Evolutionary conservation across 306 rosid species (phyloP).

Genomic region (Elaeagnus macrophylla): DNA sequence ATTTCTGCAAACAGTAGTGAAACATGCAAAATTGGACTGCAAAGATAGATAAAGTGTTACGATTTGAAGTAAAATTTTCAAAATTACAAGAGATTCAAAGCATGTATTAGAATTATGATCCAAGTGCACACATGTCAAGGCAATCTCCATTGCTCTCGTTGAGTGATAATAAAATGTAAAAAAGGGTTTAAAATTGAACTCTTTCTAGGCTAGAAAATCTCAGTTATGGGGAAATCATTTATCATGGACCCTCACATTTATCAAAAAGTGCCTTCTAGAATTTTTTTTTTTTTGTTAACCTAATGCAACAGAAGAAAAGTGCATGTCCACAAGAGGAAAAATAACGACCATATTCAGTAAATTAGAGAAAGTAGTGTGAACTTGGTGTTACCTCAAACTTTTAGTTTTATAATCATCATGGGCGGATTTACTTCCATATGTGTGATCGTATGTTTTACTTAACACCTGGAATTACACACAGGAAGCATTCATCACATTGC

Average conservation of each 20-base stretch:
- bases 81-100: not conserved
- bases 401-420: constrained; percentile 32
- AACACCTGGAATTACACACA: constrained; percentile 27
- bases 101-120: too few relatives aligned
- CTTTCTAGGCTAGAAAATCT: too few relatives aligned
- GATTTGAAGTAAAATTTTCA: constrained; percentile 16
- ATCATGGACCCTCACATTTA: too few relatives aligned
- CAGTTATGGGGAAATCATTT: too few relatives aligned
- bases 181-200: too few relatives aligned
- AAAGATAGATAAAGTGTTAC: constrained; percentile 19
- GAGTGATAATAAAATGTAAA: too few relatives aligned
- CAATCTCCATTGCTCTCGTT: too few relatives aligned
- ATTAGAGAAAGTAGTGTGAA: not conserved
- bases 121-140: too few relatives aligned
- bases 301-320: not conserved
- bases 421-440: constrained; percentile 20
- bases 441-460: constrained; percentile 21
- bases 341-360: not conserved
- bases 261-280: too few relatives aligned
- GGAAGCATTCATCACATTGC: not conserved
- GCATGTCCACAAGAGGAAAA: not conserved
- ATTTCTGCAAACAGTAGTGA: constrained; percentile 84
- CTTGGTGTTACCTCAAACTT: constrained; percentile 51
- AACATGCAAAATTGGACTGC: constrained; percentile 64
- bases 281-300: not conserved